Conservation (phyloP, 176 grass and related monocot species). For the barley (Hordeum vulgare) region DNA sequence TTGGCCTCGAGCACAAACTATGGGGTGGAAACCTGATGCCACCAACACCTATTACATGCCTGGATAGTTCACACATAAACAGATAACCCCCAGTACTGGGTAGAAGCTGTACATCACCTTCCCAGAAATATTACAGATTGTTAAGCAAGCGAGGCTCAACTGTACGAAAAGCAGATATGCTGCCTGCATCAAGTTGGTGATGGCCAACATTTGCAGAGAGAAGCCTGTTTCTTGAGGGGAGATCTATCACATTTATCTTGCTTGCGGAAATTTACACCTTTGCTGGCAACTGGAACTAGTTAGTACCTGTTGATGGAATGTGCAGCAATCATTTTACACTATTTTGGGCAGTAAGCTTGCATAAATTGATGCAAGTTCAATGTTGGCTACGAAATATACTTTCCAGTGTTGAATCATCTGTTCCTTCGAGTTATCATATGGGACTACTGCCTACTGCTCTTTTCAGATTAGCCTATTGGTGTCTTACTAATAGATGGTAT, state of each 20-base stretch:
- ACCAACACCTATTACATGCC: neutral
- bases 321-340: neutral
- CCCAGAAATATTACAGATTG: neutral
- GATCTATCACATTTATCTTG: neutral
- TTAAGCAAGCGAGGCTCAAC: neutral
- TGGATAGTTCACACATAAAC: neutral
- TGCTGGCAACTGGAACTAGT: neutral
- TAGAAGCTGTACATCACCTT: neutral
- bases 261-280: neutral
- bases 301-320: constrained; percentile 1
- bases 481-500: neutral
- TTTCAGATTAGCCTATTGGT: neutral
- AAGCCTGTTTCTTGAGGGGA: neutral
- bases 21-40: neutral
- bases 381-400: neutral
- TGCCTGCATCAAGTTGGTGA: neutral
- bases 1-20: neutral
- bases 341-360: neutral
- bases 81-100: neutral
- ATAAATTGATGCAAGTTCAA: neutral
- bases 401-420: neutral
- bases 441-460: neutral
- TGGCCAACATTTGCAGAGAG: neutral
- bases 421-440: neutral
- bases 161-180: neutral